Base-by-base conservation (phyloP, 345 rosid species). In the Eutrema yunnanense region DNA sequence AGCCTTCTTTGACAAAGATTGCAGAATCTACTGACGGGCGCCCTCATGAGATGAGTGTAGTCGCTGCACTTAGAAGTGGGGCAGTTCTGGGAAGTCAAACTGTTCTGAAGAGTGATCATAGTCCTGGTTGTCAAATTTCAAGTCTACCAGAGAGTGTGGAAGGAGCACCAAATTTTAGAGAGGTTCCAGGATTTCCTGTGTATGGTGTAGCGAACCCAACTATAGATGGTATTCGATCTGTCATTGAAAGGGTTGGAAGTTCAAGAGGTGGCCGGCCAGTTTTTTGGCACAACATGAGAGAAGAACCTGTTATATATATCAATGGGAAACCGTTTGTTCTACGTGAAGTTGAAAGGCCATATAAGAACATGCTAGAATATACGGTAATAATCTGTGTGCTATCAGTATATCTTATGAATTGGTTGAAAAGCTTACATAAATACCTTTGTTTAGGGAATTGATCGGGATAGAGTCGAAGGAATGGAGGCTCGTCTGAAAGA, bases 161-260 rank as follows among this genome's bases (percentile, higher is more conserved):
- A 62, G 99, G 99, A 81, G 99, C 99, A 44, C 99, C 99, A 9
- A 95, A 91, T 83, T 95, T 91, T 81, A 86, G 99, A 76, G 87
- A 85, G 86, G 97, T 95, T 81, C 92, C 97, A 59, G 96, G 96
- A 7, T 95, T 95, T 82, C 97, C 93, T 30, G 99, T 95, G 57
- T 95, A 95, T 81, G 99, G 99, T 50, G 99, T 95, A 72, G 99
- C 97, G n/a, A 95, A 91, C 84, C 99, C 99, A 69, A 95, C 97
- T 22, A 72, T 89, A 73, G 90, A 95, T 75, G 97, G 99, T 14
- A 95, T 91, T 74, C 86, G 82, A 55, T 88, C 96, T 62, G 96
- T 89, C 50, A 88, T 95, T 68, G 80, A 43, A 71, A 91, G 99
- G 80, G 84, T 92, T 82, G 97, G 97, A 64, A 85, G 89, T 79